Conservation (phyloP, 306 rosid species). For the Canavalia ensiformis region DNA sequence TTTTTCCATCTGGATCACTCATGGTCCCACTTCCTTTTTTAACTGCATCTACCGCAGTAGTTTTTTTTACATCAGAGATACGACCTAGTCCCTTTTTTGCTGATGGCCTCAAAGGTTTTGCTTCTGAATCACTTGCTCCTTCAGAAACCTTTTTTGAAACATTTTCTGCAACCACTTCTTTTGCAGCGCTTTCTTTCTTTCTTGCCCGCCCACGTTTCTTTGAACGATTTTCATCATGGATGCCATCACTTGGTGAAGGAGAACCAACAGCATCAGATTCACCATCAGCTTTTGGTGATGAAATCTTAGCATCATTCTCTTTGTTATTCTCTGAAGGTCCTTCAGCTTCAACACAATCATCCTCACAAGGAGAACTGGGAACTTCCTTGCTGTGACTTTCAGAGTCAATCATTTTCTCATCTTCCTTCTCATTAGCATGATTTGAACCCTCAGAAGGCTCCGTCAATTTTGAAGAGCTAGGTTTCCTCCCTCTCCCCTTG, state of each 20-base stretch:
- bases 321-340: constrained; percentile 64
- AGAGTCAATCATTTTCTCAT: constrained; percentile 50
- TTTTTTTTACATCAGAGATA: constrained; percentile 56
- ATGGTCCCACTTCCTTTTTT: constrained; percentile 59
- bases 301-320: constrained; percentile 55
- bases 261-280: constrained; percentile 67
- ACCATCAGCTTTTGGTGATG: constrained; percentile 63
- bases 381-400: constrained; percentile 57
- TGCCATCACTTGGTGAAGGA: constrained; percentile 56
- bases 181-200: constrained; percentile 61
- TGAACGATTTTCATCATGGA: constrained; percentile 60
- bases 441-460: constrained; percentile 52
- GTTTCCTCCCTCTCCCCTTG: constrained; percentile 53
- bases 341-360: constrained; percentile 57
- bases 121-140: constrained; percentile 69
- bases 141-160: constrained; percentile 63
- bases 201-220: constrained; percentile 59
- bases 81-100: constrained; percentile 58
- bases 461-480: constrained; percentile 50
- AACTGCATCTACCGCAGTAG: constrained; percentile 50
- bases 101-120: constrained; percentile 53
- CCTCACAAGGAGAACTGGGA: constrained; percentile 58
- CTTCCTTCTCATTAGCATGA: constrained; percentile 55
- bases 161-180: constrained; percentile 60
- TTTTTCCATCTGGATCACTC: constrained; percentile 63